Conservation (phyloP, 495 filamentous ascomycete genomes). For the Bryoglossum gracile region DNA sequence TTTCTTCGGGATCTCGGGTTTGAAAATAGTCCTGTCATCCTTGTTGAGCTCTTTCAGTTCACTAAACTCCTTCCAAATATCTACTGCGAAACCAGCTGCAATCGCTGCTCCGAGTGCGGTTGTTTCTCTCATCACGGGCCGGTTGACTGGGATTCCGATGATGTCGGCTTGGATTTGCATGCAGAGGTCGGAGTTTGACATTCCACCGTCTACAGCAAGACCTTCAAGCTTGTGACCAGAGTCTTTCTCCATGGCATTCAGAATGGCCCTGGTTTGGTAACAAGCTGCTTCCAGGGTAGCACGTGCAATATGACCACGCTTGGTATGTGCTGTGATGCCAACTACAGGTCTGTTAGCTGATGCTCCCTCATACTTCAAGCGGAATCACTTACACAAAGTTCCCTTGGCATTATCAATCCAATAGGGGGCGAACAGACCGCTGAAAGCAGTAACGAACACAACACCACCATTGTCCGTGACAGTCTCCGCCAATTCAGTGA, state of each 20-base stretch:
- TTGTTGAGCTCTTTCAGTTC: conserved; percentile 76
- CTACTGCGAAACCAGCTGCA: conserved; percentile 81
- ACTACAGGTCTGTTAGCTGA: conserved; percentile 37
- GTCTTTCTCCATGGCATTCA: conserved; percentile 93
- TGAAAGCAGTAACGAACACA: conserved; percentile 93
- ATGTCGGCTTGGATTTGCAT: conserved; percentile 97
- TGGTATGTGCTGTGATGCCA: conserved; percentile 87
- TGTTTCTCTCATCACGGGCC: conserved; percentile 88
- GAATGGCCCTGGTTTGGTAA: conserved; percentile 90
- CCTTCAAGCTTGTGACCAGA: conserved; percentile 67
- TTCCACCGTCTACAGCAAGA: conserved; percentile 87
- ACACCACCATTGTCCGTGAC: conserved; percentile 89
- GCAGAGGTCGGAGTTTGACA: conserved; percentile 88
- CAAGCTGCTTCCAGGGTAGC: conserved; percentile 93
- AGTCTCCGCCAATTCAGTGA: conserved; percentile 72
- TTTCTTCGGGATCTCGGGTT: conserved; percentile 52
- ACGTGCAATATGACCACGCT: conserved; percentile 84
- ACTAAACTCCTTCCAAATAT: conserved; percentile 71
- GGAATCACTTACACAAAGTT: conserved; percentile 39
- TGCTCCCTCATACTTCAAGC: not conserved
- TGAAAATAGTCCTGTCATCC: conserved; percentile 66
- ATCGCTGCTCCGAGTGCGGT: conserved; percentile 92
- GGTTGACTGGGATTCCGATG: conserved; percentile 78
- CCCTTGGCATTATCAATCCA: conserved; percentile 97
- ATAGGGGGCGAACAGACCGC: conserved; percentile 93